Conservation (phyloP, 2,329 filamentous ascomycete genomes). For the Phialophora chinensis region DNA sequence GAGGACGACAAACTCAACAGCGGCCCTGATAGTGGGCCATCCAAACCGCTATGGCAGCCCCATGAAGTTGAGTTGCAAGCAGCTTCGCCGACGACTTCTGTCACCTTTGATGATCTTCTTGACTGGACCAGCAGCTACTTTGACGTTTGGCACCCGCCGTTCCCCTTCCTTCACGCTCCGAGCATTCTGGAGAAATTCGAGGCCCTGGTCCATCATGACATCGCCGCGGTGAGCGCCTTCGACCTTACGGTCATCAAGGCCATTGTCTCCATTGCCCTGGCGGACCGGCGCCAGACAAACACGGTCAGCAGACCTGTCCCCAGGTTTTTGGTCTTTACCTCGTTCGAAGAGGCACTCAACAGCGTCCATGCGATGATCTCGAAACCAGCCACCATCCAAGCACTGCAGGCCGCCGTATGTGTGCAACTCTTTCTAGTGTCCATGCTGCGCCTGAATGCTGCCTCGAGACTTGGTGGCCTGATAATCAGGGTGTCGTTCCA, state of each 20-base stretch:
- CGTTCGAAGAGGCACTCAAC: slow-evolving; percentile 58
- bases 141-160: slow-evolving; percentile 63
- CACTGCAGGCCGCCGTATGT: slow-evolving; percentile 59
- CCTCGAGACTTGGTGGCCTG: slow-evolving; percentile 61
- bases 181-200: slow-evolving; percentile 58
- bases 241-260: slow-evolving; percentile 56
- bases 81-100: slow-evolving; percentile 30
- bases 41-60: slow-evolving; percentile 45
- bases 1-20: slow-evolving; percentile 59
- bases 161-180: slow-evolving; percentile 63
- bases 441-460: slow-evolving; percentile 63
- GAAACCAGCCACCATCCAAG: slow-evolving; percentile 55
- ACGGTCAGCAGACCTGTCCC: slow-evolving; percentile 47
- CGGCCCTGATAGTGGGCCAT: slow-evolving; percentile 17
- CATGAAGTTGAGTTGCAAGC: slow-evolving; percentile 44
- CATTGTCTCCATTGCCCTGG: slow-evolving; percentile 61
- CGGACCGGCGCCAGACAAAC: slow-evolving; percentile 57
- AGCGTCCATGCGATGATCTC: slow-evolving; percentile 57
- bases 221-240: slow-evolving; percentile 43
- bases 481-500: slow-evolving; percentile 64
- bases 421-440: slow-evolving; percentile 63
- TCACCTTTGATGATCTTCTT: slow-evolving; percentile 56
- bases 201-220: slow-evolving; percentile 46
- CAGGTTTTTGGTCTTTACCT: slow-evolving; percentile 54
- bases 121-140: slow-evolving; percentile 62